Evolutionary conservation across 805 yeast species (phyloP).

Genomic region (Ogataea salicorniae): DNA sequence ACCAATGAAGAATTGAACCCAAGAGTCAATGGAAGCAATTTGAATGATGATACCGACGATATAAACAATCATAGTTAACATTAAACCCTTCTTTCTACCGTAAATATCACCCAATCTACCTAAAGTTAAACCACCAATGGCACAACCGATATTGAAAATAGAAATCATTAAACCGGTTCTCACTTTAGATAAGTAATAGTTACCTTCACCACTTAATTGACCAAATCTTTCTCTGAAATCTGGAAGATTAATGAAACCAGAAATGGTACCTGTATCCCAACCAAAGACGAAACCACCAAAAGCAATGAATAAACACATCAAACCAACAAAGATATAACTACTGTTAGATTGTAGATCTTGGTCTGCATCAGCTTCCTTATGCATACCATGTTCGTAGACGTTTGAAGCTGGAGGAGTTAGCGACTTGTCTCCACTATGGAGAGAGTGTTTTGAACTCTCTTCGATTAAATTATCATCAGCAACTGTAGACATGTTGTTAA

Average conservation of each 20-base stretch:
- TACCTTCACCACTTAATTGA: slow-evolving; percentile 35
- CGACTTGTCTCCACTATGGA: background rate
- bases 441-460: slow-evolving; percentile 1
- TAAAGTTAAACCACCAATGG: slow-evolving; percentile 61
- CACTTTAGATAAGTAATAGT: slow-evolving; percentile 40
- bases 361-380: background rate
- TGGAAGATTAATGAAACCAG: slow-evolving; percentile 62
- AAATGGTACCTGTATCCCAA: slow-evolving; percentile 75
- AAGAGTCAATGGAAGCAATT: slow-evolving; percentile 45
- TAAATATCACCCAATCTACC: slow-evolving; percentile 51
- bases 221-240: slow-evolving; percentile 56
- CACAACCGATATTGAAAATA: slow-evolving; percentile 68
- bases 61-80: slow-evolving; percentile 49
- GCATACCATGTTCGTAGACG: slow-evolving; percentile 20
- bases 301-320: slow-evolving; percentile 50
- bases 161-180: slow-evolving; percentile 65
- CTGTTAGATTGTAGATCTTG: slow-evolving; percentile 13
- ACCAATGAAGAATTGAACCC: slow-evolving; percentile 65
- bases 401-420: slow-evolving; percentile 19
- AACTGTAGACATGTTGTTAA: background rate
- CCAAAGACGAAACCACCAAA: slow-evolving; percentile 78
- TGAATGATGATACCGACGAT: slow-evolving; percentile 59
- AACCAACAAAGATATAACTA: slow-evolving; percentile 22
- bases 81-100: slow-evolving; percentile 58
- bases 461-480: background rate